A percentile compares a stretch with the other conserved stretches of the same genome.
Evolutionary conservation across 176 grass and related monocot species (phyloP).

Genomic region (Alopecurus myosuroides): DNA sequence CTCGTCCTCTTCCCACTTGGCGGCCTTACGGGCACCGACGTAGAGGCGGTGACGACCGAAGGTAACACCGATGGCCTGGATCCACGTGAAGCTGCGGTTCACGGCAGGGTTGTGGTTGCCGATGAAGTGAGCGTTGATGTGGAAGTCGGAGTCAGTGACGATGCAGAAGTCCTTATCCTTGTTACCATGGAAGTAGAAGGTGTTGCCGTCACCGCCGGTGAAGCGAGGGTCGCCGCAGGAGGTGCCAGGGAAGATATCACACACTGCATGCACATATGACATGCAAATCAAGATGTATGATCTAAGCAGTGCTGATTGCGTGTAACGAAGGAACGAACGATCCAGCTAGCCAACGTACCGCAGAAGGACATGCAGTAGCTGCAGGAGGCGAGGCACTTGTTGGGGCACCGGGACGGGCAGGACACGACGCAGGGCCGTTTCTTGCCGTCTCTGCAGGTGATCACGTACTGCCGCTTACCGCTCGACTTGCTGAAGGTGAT

Average conservation of each 20-base stretch:
- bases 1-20: slow-evolving; percentile 48
- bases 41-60: slow-evolving; percentile 48
- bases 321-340: too few species aligned
- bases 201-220: slow-evolving; percentile 71
- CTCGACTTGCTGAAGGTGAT: neutral
- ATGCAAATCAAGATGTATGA: too few species aligned
- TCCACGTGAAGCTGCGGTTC: slow-evolving; percentile 42
- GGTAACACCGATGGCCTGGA: slow-evolving; percentile 39
- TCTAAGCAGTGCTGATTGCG: too few species aligned
- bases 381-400: slow-evolving; percentile 13
- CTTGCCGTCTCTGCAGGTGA: slow-evolving; percentile 1
- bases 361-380: neutral
- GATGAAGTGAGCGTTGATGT: slow-evolving; percentile 83
- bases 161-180: slow-evolving; percentile 59
- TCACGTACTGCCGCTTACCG: neutral
- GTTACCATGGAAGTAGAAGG: slow-evolving; percentile 82
- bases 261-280: slow-evolving; percentile 40
- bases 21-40: slow-evolving; percentile 41
- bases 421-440: neutral
- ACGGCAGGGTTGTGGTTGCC: slow-evolving; percentile 53
- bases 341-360: too few species aligned
- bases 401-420: slow-evolving; percentile 20
- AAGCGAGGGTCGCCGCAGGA: slow-evolving; percentile 68
- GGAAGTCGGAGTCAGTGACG: slow-evolving; percentile 49
- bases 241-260: slow-evolving; percentile 37